Percentiles rank a stretch among this genome's conserved stretches.
Conservation (phyloP, 2,329 filamentous ascomycete genomes). For the Annulohypoxylon truncatum region DNA sequence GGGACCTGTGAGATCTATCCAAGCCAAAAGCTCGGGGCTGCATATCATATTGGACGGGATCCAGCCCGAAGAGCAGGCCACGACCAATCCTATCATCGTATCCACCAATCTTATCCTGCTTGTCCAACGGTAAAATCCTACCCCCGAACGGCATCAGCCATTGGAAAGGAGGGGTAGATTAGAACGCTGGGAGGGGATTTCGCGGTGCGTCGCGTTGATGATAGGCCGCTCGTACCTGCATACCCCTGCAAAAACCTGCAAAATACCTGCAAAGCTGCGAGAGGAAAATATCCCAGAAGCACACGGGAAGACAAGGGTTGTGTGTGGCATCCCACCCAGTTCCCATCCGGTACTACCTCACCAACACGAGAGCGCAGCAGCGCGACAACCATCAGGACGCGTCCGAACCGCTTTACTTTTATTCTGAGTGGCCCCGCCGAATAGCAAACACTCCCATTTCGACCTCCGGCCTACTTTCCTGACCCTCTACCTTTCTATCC, state of each 20-base stretch:
- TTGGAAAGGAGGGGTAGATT: constrained; percentile 30
- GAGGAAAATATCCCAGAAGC: constrained; percentile 34
- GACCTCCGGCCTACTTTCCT: constrained; percentile 34
- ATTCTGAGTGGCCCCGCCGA: constrained; percentile 36
- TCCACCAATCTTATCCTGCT: constrained; percentile 17
- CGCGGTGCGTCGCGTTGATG: constrained; percentile 26
- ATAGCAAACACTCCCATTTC: constrained; percentile 35
- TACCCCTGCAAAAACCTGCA: constrained; percentile 28
- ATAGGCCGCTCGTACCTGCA: constrained; percentile 35
- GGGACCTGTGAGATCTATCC: constrained; percentile 33
- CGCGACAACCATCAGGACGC: constrained; percentile 39
- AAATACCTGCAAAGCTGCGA: constrained; percentile 20
- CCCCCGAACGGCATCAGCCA: constrained; percentile 29
- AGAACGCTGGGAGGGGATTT: constrained; percentile 9
- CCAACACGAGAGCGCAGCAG: constrained; percentile 21
- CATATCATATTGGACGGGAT: constrained; percentile 35
- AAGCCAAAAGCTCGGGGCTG: constrained; percentile 27
- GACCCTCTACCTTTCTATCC: constrained; percentile 34
- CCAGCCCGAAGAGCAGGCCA: constrained; percentile 26
- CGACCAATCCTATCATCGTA: constrained; percentile 34
- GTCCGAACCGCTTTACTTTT: constrained; percentile 39
- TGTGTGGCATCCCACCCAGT: constrained; percentile 28
- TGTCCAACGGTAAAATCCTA: constrained; percentile 35
- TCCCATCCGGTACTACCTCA: constrained; percentile 33
- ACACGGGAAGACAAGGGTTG: constrained; percentile 33